Percentiles rank a stretch among this genome's conserved stretches.
Evolutionary conservation across 2,329 filamentous ascomycete species (phyloP).

Genomic region (Scleromitrula shiraiana): DNA sequence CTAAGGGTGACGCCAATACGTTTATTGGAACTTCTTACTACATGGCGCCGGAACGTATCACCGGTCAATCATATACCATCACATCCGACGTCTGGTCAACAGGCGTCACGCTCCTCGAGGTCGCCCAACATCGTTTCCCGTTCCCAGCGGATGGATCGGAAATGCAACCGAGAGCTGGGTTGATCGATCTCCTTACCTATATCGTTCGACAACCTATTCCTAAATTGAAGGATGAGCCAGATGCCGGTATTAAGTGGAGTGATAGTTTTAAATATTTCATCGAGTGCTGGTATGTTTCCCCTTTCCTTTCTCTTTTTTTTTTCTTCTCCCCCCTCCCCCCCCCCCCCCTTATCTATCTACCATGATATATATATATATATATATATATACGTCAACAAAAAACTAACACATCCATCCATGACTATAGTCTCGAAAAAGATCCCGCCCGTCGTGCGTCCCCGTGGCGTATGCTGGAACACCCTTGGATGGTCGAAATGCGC

Average conservation of each 20-base stretch:
- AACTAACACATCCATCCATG: constrained; percentile 5
- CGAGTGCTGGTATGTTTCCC: constrained; percentile 96
- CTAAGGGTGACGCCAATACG: constrained; percentile 96
- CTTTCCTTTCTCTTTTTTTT: constrained; percentile 8
- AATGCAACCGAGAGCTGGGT: constrained; percentile 83
- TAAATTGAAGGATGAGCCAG: constrained; percentile 89
- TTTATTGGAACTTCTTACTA: constrained; percentile 99
- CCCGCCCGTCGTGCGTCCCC: constrained; percentile 78
- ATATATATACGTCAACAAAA: too few species aligned
- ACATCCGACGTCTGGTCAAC: constrained; percentile 98
- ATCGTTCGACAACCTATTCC: constrained; percentile 95
- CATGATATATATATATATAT: too few species aligned
- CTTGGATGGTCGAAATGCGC: constrained; percentile 97
- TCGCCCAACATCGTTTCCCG: constrained; percentile 97
- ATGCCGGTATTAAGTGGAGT: constrained; percentile 86
- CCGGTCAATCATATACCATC: constrained; percentile 95
- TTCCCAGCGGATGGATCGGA: constrained; percentile 96
- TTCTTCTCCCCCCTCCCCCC: too few species aligned
- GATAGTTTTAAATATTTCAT: constrained; percentile 99
- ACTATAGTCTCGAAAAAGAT: constrained; percentile 94
- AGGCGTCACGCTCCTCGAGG: constrained; percentile 93
- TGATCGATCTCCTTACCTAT: constrained; percentile 94
- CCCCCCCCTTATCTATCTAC: too few species aligned
- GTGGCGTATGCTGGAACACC: constrained; percentile 98
- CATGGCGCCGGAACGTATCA: constrained; percentile 98